Conservation (phyloP, 176 grass and related monocot genomes). For the Chloris gayana region DNA sequence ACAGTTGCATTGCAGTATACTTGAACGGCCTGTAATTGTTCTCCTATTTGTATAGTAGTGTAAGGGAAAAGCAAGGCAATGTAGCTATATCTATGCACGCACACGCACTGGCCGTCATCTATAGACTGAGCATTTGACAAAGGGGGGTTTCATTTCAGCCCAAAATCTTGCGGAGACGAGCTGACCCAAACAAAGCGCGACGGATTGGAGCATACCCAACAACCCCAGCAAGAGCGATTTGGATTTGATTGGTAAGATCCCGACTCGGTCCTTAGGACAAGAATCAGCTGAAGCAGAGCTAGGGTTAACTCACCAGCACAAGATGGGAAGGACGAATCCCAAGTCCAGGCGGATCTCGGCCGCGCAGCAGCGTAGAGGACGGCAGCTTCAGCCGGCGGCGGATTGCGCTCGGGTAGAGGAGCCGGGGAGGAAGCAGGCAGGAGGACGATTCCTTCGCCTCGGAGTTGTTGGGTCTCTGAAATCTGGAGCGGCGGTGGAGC, state of each 20-base stretch:
- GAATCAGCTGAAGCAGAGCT: neutral
- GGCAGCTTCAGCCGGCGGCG: neutral
- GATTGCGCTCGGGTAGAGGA: too few species aligned
- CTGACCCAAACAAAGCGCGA: neutral
- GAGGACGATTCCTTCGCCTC: neutral
- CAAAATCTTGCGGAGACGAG: too few species aligned
- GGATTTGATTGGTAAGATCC: neutral
- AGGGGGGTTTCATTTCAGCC: neutral
- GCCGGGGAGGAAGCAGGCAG: neutral
- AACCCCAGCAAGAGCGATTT: neutral
- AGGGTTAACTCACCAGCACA: neutral
- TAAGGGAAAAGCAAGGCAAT: neutral
- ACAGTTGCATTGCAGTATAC: neutral
- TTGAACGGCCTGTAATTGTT: neutral
- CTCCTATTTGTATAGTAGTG: too few species aligned
- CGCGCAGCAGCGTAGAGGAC: neutral
- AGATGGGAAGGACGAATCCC: neutral
- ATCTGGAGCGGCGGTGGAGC: neutral
- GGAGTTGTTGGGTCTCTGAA: neutral
- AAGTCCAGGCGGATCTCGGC: slow-evolving; percentile 14
- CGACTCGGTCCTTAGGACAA: neutral
- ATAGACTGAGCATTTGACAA: neutral
- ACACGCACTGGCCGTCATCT: neutral
- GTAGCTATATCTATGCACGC: neutral
- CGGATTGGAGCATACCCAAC: neutral